A percentile compares a stretch with the other conserved stretches of the same genome.
Conservation (phyloP, 2,329 filamentous ascomycete genomes). For the Pestalotiopsis sp. region DNA sequence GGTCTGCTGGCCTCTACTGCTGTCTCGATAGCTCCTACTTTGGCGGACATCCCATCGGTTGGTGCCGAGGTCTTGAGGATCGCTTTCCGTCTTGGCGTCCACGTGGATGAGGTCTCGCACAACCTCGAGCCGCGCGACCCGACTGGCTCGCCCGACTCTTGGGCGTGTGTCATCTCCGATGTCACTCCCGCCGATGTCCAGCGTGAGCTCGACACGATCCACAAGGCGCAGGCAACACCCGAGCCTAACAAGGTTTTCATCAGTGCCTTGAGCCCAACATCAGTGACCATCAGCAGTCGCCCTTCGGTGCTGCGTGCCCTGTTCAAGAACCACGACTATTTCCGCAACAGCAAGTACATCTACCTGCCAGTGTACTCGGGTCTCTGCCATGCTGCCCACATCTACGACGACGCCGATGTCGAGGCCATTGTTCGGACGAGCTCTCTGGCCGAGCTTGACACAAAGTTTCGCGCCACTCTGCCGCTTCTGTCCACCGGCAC, state of each 20-base stretch:
- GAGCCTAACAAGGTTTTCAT: slow-evolving; percentile 41
- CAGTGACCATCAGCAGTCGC: slow-evolving; percentile 42
- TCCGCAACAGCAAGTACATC: slow-evolving; percentile 32
- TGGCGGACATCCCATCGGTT: slow-evolving; percentile 40
- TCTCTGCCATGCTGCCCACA: slow-evolving; percentile 43
- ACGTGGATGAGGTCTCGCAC: slow-evolving; percentile 44
- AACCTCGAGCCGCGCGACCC: slow-evolving; percentile 39
- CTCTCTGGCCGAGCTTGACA: slow-evolving; percentile 2
- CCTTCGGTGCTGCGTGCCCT: slow-evolving; percentile 32
- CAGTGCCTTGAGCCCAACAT: slow-evolving; percentile 35
- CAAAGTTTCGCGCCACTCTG: slow-evolving; percentile 20
- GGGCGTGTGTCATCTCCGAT: slow-evolving; percentile 44
- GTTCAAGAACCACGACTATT: slow-evolving; percentile 31
- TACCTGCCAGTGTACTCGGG: slow-evolving; percentile 39
- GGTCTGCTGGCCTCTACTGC: slow-evolving; percentile 46
- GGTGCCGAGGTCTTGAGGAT: slow-evolving; percentile 44
- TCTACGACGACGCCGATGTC: slow-evolving; percentile 37
- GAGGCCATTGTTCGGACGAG: slow-evolving; percentile 24
- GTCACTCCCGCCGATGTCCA: slow-evolving; percentile 34
- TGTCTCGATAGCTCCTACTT: slow-evolving; percentile 39
- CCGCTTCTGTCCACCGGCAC: slow-evolving; percentile 26
- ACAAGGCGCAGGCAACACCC: slow-evolving; percentile 26
- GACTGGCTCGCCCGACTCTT: slow-evolving; percentile 31
- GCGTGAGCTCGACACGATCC: slow-evolving; percentile 38
- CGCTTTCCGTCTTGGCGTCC: slow-evolving; percentile 49